A percentile compares a stretch with the other conserved stretches of the same genome.
phyloP scores from a whole-genome alignment of 257 asterid species.

The Jacaranda mimosifolia region DNA sequence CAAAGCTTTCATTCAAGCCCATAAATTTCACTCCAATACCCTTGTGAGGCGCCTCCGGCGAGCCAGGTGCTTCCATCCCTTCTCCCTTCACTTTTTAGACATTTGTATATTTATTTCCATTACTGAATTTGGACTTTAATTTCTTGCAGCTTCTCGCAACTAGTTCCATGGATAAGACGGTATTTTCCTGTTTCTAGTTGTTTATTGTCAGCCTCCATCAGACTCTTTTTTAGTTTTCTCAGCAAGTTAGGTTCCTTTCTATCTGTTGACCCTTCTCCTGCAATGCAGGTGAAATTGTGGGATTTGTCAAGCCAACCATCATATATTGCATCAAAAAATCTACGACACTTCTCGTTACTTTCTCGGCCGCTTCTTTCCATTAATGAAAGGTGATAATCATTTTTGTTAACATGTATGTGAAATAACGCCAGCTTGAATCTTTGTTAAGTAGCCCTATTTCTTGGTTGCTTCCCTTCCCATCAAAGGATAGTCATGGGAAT shows the following conservation, averaged over 20 bases:
- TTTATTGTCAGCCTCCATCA: not conserved
- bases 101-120: not conserved
- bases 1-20: constrained; percentile 33
- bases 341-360: constrained; percentile 30
- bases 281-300: constrained; percentile 70
- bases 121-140: constrained; percentile 31
- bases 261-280: not conserved
- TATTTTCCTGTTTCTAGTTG: constrained; percentile 22
- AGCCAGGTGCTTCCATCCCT: no score
- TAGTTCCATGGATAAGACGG: constrained; percentile 66
- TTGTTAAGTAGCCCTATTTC: not conserved
- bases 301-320: constrained; percentile 66
- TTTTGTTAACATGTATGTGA: not conserved
- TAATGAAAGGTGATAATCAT: not conserved
- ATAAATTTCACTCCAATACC: no score
- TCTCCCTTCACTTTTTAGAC: not conserved
- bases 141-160: constrained; percentile 64
- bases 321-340: constrained; percentile 56
- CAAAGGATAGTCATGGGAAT: not conserved
- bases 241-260: not conserved
- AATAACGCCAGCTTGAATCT: not conserved
- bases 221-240: not conserved
- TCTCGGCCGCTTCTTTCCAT: not conserved
- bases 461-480: not conserved
- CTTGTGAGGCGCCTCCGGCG: no score